Evolutionary conservation across 1,139 yeast species (phyloP).

Genomic region (Meyerozyma smithsonii): DNA sequence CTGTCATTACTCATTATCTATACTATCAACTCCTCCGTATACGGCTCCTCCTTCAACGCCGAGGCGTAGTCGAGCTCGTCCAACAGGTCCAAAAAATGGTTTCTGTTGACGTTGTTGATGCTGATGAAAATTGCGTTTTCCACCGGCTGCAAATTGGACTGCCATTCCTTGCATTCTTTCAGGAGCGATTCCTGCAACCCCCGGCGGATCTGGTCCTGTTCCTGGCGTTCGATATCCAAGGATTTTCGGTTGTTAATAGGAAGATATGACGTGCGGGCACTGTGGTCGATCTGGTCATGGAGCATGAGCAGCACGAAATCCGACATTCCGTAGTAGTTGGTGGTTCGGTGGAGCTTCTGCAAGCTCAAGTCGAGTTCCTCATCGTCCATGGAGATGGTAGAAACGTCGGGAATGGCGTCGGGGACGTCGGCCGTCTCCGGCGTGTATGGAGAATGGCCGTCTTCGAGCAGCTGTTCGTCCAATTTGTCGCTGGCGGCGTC

Average conservation of each 20-base stretch:
- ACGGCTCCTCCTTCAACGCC: conserved; percentile 18
- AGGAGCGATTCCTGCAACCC: conserved; percentile 20
- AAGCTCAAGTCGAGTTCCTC: conserved; percentile 6
- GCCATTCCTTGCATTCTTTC: conserved; percentile 7
- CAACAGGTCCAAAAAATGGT: conserved; percentile 8
- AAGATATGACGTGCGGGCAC: conserved; percentile 6
- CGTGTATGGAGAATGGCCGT: conserved; percentile 8
- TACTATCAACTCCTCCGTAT: conserved; percentile 11
- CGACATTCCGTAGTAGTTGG: conserved; percentile 19
- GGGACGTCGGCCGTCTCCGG: neutral
- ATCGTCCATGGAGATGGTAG: conserved; percentile 5
- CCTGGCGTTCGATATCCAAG: conserved; percentile 21
- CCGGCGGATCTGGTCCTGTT: conserved; percentile 13
- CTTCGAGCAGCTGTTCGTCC: conserved; percentile 5
- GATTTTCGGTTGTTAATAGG: conserved; percentile 23
- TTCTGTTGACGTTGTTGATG: conserved; percentile 7
- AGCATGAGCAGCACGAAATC: conserved; percentile 18
- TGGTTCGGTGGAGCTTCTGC: conserved; percentile 17
- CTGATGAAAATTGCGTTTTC: conserved; percentile 25
- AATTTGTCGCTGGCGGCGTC: neutral
- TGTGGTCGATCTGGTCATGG: conserved; percentile 10
- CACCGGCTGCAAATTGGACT: conserved; percentile 16
- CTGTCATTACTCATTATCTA: neutral
- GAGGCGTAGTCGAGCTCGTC: conserved; percentile 18
- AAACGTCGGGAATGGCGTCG: conserved; percentile 1